Base-by-base conservation (phyloP, 192 early-diverging fungal genomes). In the Coemansia sp. region DNA sequence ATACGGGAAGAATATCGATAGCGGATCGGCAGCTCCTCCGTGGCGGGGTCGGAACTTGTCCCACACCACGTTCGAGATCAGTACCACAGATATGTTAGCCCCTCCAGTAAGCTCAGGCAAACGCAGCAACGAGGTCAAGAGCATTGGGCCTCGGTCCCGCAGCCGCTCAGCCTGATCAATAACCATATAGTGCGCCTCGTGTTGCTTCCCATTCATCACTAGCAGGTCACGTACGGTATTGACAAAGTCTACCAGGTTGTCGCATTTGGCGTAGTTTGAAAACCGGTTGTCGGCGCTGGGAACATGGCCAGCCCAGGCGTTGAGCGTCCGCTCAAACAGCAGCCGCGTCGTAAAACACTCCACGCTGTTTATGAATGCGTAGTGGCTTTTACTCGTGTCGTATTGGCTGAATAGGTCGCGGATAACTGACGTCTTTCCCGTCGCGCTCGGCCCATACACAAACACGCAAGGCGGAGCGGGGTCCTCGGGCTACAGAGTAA, bases 141-240 rank as follows among this genome's bases (percentile, higher is more conserved):
- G 73, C 34, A 80, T 84, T 1, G 88, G 76, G 1, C 86, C 79
- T 37, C 90, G 87, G 59, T 89, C 87, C 16, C 92, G 83, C 45
- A 98, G 77, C 20, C 88, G 73, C 66, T 95, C 93, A 0, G 92
- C 92, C 35, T 90, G 82, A 61, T 98, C 94, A 7, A 95, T 66
- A 0, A 94, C 80, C 61, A 90, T 48, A 51, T 86, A 84, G 20
- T 67, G 67, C 7, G 66, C 67, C 38, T 60, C 62, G 3, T 61
- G 37, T 6, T 53, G 28, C 31, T 42, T 45, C 8, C 36, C 71
- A 31, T 23, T 55, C 5, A 26, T 16, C 51, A 28, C 53, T 35
- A 81, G 46, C 45, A 77, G 35, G 2, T 64, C 66, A 8, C 61
- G 65, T 20, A 66, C 68, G 16, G 37, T 24, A 51, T 74, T 71